Evolutionary conservation across 176 grass and related monocot species (phyloP).

Genomic region (Oryza australiensis): DNA sequence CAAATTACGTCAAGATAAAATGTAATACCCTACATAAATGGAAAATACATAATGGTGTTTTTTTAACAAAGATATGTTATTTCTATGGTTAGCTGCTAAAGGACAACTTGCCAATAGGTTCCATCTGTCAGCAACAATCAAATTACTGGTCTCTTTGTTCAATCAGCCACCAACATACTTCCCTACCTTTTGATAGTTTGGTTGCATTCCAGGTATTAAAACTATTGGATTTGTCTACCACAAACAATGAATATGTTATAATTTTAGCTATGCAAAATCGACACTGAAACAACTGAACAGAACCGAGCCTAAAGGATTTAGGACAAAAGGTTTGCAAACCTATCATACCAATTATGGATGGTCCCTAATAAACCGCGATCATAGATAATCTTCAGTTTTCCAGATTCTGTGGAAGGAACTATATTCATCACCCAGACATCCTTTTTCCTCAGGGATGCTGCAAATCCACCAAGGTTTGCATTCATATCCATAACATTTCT

Average conservation of each 20-base stretch:
- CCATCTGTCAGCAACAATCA: not conserved
- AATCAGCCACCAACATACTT: not conserved
- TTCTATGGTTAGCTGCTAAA: not conserved
- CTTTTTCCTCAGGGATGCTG: constrained; percentile 63
- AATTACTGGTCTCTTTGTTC: not conserved
- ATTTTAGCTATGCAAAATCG: constrained; percentile 14
- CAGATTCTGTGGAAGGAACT: constrained; percentile 50
- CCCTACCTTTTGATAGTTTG: not conserved
- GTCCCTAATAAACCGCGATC: constrained; percentile 79
- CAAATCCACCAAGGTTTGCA: constrained; percentile 78
- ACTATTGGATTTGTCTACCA: not conserved
- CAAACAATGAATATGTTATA: constrained; percentile 13
- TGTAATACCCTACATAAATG: not conserved
- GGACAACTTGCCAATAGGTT: not conserved
- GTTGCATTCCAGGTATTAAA: not conserved
- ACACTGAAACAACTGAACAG: constrained; percentile 26
- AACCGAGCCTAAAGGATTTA: constrained; percentile 1
- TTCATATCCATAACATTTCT: constrained; percentile 85
- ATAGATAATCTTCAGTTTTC: constrained; percentile 80
- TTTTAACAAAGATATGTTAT: constrained; percentile 5
- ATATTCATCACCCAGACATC: constrained; percentile 90
- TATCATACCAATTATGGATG: constrained; percentile 62
- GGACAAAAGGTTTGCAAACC: not conserved
- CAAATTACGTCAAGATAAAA: not conserved
- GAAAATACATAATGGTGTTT: not conserved